Conservation (phyloP, 148 eudicot species). For the Diospyros kaki region DNA sequence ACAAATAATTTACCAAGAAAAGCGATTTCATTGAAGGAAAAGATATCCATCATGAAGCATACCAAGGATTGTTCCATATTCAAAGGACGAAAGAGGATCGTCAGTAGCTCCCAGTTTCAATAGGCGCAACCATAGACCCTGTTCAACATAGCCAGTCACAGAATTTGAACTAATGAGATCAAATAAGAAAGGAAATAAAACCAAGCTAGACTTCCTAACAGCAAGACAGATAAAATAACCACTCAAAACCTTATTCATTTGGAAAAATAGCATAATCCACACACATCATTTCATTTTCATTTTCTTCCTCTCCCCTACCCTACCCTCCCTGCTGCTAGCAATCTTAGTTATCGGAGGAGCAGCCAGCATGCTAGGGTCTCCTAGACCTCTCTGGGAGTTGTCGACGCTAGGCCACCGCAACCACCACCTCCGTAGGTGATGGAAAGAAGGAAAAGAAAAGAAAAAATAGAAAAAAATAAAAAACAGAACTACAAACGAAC, state of each 20-base stretch:
- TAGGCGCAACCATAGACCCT: constrained; percentile 98
- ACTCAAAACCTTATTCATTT: neutral
- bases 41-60: constrained; percentile 14
- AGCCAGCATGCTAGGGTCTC: too few relatives aligned
- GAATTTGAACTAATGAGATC: constrained; percentile 5
- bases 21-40: constrained; percentile 3
- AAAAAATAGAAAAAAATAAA: too few relatives aligned
- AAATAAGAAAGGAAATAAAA: constrained; percentile 2
- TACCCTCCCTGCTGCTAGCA: too few relatives aligned
- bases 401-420: too few relatives aligned
- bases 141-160: constrained; percentile 25
- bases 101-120: constrained; percentile 90
- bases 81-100: constrained; percentile 97
- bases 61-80: constrained; percentile 98
- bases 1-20: neutral
- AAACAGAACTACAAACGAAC: too few relatives aligned
- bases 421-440: too few relatives aligned
- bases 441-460: too few relatives aligned
- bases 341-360: too few relatives aligned
- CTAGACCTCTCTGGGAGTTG: too few relatives aligned
- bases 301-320: too few relatives aligned
- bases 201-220: constrained; percentile 6
- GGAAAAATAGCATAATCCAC: too few relatives aligned
- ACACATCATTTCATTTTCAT: too few relatives aligned
- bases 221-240: neutral